Base-by-base conservation (phyloP, 352 stramenopile genomes). In the Halophytophthora batemanensis region DNA sequence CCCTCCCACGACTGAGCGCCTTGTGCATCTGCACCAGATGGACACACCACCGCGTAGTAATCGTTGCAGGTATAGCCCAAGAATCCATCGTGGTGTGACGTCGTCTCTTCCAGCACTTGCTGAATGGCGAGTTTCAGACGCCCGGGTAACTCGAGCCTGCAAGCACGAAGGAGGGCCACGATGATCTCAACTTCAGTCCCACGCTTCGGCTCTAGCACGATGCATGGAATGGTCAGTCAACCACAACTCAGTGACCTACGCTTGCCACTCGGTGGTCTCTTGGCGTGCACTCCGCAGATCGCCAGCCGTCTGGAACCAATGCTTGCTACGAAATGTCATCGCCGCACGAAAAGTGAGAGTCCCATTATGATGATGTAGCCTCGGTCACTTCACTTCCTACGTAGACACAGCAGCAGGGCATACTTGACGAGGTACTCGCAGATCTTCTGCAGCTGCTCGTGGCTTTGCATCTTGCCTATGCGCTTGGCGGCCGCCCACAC, bases 91-190 rank as follows among this genome's bases (percentile, higher is more conserved):
- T 45, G 22, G 31, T 52, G 19, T 43, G 51, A 6, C 33, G 48
- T 14, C 14, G 43, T 60, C 43, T 78, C 61, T 14, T 84, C 72
- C 10, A 87, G 63, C 13, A 86, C 71, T 17, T 84, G 64, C 45
- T 87, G 69, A 39, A 87, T 74, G 0, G 77, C 74, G 28, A 87
- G 82, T 50, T 87, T 87, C 33, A 87, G 45, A 12, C 77, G 66
- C 6, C 59, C 69, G 2, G 77, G 74, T 1, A 87, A 54, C 22
- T 86, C 69, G 4, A 87, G 42, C 12, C 77, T 87, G 38, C 8
- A 10, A 2, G 36, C 21, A 48, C 38, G 29, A 22, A 51, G 11
- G 33, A 37, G 3, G 7, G 6, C 28, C 18, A 25, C 14, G 6
- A 10, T 21, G 23, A 25, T 1, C 14, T n/a, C n/a, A n/a, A n/a